Evolutionary conservation across 192 early-diverging fungal species (phyloP).

Genomic region (Coemansia sp.): DNA sequence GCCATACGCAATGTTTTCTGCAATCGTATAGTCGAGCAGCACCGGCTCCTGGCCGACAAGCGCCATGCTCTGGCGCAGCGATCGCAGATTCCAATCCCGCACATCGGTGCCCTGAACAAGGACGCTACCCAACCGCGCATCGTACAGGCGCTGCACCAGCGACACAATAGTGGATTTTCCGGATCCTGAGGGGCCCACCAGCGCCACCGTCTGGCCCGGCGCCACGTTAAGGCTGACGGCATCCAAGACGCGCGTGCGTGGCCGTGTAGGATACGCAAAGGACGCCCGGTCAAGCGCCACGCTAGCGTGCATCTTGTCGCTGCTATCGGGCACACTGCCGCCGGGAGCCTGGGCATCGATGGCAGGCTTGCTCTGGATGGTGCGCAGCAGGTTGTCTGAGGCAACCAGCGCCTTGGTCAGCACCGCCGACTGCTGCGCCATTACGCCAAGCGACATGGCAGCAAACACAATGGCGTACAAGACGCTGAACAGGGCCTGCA

Average conservation of each 20-base stretch:
- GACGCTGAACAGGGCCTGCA: conserved; percentile 63
- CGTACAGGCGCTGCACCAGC: conserved; percentile 81
- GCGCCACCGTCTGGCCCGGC: conserved; percentile 77
- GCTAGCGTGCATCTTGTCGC: conserved; percentile 8
- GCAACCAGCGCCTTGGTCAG: conserved; percentile 80
- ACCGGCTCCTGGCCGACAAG: conserved; percentile 95
- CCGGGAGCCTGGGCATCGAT: conserved; percentile 61
- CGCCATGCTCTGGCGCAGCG: conserved; percentile 74
- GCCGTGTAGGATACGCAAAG: conserved; percentile 73
- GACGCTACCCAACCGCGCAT: conserved; percentile 63
- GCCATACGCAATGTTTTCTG: conserved; percentile 87
- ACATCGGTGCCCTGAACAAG: conserved; percentile 65
- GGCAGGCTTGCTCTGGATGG: conserved; percentile 69
- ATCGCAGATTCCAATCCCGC: conserved; percentile 63
- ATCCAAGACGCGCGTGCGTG: conserved; percentile 62
- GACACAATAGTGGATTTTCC: conserved; percentile 77
- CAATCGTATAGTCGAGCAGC: conserved; percentile 84
- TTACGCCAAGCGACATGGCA: conserved; percentile 65
- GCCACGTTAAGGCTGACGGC: conserved; percentile 56
- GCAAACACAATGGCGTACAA: conserved; percentile 80
- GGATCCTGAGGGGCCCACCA: conserved; percentile 85
- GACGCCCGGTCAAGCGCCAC: conserved; percentile 34
- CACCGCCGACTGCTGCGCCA: conserved; percentile 72
- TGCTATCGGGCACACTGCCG: conserved; percentile 34
- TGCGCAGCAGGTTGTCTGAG: conserved; percentile 68